Percentiles rank a stretch among this genome's conserved stretches.
phyloP scores from a whole-genome alignment of 176 grass and related monocot species.

The Themeda triandra region DNA sequence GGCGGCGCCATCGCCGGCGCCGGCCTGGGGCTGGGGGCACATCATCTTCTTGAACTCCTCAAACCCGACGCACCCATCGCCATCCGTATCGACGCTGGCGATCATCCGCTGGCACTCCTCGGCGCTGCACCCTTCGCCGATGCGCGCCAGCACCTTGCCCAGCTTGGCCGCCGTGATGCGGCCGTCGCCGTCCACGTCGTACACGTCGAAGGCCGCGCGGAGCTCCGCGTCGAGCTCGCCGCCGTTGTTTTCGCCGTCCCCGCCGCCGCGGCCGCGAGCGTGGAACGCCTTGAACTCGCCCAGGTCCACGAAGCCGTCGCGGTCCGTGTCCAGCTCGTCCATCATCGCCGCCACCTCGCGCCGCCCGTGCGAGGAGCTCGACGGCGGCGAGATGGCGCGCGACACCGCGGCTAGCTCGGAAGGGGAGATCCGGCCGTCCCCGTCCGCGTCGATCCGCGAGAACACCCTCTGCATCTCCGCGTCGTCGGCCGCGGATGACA shows the following conservation, averaged over 20 bases:
- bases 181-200: constrained; percentile 66
- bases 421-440: constrained; percentile 74
- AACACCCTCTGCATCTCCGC: constrained; percentile 69
- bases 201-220: constrained; percentile 67
- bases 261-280: neutral
- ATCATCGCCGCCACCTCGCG: constrained; percentile 69
- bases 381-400: constrained; percentile 47
- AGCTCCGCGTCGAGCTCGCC: constrained; percentile 48
- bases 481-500: neutral
- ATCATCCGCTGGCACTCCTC: constrained; percentile 81
- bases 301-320: constrained; percentile 69
- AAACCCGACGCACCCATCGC: constrained; percentile 74
- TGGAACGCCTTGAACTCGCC: constrained; percentile 83
- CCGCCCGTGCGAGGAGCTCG: neutral
- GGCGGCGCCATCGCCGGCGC: neutral
- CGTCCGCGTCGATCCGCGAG: constrained; percentile 73
- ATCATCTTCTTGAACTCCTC: constrained; percentile 98
- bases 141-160: constrained; percentile 37
- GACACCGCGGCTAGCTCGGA: constrained; percentile 55
- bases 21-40: neutral
- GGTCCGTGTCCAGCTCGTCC: constrained; percentile 74
- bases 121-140: constrained; percentile 54
- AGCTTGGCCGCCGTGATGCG: constrained; percentile 77
- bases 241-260: neutral
- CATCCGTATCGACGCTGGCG: constrained; percentile 60